Conservation (phyloP, 1,284 basidiomycete species). For the Tetrapyrgos nigripes region DNA sequence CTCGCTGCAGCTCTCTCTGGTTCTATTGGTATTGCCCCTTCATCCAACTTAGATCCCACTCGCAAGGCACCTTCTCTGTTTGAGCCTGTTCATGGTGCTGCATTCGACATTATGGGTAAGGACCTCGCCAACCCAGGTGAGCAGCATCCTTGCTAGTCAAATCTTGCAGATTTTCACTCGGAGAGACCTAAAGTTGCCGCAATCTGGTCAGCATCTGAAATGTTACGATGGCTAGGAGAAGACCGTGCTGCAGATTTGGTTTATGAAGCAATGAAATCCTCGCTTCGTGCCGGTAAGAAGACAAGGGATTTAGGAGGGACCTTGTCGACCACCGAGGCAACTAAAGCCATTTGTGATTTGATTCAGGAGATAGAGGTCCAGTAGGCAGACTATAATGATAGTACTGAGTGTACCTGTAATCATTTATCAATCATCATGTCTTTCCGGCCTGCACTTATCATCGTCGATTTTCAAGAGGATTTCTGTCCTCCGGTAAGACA, state of each 20-base stretch:
- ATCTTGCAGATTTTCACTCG: no score
- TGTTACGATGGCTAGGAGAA: constrained; percentile 59
- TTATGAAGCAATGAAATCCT: constrained; percentile 56
- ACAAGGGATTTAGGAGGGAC: constrained; percentile 20
- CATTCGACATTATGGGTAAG: constrained; percentile 78
- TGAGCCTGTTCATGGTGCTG: constrained; percentile 67
- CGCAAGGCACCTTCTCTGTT: constrained; percentile 39
- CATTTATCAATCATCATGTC: no score
- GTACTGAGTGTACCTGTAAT: no score
- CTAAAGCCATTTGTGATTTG: constrained; percentile 13
- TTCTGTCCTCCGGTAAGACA: constrained; percentile 60
- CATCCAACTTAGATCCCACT: constrained; percentile 60
- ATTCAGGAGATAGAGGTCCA: constrained; percentile 11
- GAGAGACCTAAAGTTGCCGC: no score
- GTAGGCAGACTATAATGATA: no score
- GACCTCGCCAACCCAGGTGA: constrained; percentile 81
- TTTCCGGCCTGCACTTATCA: constrained; percentile 47
- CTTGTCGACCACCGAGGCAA: constrained; percentile 16
- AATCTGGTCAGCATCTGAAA: constrained; percentile 66
- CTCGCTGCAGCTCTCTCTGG: constrained; percentile 61
- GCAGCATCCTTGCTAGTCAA: no score
- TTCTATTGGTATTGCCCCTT: constrained; percentile 64
- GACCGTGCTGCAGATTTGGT: constrained; percentile 54
- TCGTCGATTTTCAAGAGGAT: constrained; percentile 70
- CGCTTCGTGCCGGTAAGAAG: constrained; percentile 23